phyloP scores from a whole-genome alignment of 768 basidiomycete genomes.

The Boletus huronensis region DNA sequence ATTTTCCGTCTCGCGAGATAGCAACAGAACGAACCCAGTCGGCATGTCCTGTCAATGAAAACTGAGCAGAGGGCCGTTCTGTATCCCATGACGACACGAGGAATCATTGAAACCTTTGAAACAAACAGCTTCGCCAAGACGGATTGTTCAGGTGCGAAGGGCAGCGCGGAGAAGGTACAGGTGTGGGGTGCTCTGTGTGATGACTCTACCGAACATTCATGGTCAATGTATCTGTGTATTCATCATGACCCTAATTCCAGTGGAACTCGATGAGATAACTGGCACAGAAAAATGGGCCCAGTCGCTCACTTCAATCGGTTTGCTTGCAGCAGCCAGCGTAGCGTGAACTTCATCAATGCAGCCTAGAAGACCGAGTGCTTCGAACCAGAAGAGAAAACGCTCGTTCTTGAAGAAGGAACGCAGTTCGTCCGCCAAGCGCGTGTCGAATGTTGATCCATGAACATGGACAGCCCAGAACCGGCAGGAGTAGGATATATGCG shows the following conservation, averaged over 20 bases:
- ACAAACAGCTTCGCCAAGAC: not conserved
- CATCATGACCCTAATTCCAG: not conserved
- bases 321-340: not conserved
- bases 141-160: too few species aligned
- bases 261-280: not conserved
- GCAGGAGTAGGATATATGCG: not conserved
- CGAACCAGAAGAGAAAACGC: not conserved
- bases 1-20: not conserved
- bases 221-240: not conserved
- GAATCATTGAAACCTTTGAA: not conserved
- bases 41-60: not conserved
- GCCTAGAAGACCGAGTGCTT: not conserved
- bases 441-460: not conserved
- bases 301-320: not conserved
- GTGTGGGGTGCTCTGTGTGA: not conserved
- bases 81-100: not conserved
- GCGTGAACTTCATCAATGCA: not conserved
- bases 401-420: not conserved
- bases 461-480: not conserved
- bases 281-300: not conserved
- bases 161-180: not conserved
- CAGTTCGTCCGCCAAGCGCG: not conserved
- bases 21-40: not conserved
- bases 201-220: not conserved
- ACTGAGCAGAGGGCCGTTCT: too few species aligned